These are phyloP conservation scores for Corymbia maculata DNA, from an alignment of 345 rosid genomes.

Conservation along the genomic window DNA sequence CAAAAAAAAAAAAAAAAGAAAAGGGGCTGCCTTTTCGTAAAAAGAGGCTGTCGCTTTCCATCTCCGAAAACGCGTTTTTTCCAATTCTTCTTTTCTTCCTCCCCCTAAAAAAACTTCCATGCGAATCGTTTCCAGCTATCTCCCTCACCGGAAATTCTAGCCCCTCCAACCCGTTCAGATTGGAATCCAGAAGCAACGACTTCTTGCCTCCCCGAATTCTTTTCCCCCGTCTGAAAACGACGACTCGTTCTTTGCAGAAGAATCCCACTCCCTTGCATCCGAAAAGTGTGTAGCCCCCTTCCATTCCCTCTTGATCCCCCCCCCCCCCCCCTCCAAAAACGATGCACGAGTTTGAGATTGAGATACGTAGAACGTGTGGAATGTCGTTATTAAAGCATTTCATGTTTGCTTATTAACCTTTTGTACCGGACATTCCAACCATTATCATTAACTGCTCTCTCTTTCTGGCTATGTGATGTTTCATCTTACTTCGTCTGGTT, in stretches of 20 bases:
- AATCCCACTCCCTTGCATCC: background rate
- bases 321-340: too few relatives aligned
- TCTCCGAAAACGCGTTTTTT: background rate
- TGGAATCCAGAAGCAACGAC: background rate
- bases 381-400: background rate
- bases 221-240: background rate
- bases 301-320: background rate
- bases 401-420: background rate
- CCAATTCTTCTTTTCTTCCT: accelerated
- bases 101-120: background rate
- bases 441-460: background rate
- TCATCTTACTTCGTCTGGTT: background rate
- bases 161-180: background rate
- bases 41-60: background rate
- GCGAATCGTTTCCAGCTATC: background rate
- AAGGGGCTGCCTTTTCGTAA: background rate
- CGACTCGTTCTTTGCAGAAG: background rate
- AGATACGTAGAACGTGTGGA: background rate
- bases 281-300: background rate
- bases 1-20: background rate
- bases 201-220: background rate
- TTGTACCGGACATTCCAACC: background rate
- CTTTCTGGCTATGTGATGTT: too few relatives aligned
- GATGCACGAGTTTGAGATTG: too few relatives aligned
- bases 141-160: background rate